phyloP scores from a whole-genome alignment of 371 early-diverging fungal genomes.

The Mucor lusitanicus region DNA sequence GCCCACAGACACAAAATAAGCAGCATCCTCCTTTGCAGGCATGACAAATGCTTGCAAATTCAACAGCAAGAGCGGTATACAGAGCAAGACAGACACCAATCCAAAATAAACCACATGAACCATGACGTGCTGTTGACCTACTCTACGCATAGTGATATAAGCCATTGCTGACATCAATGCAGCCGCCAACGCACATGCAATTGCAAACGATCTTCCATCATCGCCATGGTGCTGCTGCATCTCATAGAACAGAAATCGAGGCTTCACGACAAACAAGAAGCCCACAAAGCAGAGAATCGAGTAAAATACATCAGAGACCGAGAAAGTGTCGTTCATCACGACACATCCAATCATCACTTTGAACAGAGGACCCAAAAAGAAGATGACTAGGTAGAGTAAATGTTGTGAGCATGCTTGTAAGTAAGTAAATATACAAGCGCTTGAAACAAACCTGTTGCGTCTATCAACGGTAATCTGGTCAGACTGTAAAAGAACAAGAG shows the following conservation, averaged over 20 bases:
- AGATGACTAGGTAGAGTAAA: constrained; percentile 51
- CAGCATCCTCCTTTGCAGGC: background rate
- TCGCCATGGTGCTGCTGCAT: background rate
- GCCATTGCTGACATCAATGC: constrained; percentile 65
- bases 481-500: constrained; percentile 71
- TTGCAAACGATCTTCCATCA: constrained; percentile 27
- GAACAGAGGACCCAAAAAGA: constrained; percentile 77
- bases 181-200: constrained; percentile 53
- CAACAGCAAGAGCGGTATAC: constrained; percentile 17
- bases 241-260: constrained; percentile 55
- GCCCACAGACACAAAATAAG: constrained; percentile 41
- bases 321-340: constrained; percentile 63
- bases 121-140: constrained; percentile 68
- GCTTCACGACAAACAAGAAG: constrained; percentile 64
- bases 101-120: constrained; percentile 81
- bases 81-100: constrained; percentile 33
- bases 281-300: constrained; percentile 62
- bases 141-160: constrained; percentile 69
- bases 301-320: constrained; percentile 53
- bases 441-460: constrained; percentile 61
- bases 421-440: background rate
- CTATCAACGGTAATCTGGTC: constrained; percentile 68
- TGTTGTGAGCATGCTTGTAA: background rate
- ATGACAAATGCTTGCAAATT: constrained; percentile 9
- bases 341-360: constrained; percentile 67